Conservation (phyloP, 2,329 filamentous ascomycete species). For the Eurotiales sp. region DNA sequence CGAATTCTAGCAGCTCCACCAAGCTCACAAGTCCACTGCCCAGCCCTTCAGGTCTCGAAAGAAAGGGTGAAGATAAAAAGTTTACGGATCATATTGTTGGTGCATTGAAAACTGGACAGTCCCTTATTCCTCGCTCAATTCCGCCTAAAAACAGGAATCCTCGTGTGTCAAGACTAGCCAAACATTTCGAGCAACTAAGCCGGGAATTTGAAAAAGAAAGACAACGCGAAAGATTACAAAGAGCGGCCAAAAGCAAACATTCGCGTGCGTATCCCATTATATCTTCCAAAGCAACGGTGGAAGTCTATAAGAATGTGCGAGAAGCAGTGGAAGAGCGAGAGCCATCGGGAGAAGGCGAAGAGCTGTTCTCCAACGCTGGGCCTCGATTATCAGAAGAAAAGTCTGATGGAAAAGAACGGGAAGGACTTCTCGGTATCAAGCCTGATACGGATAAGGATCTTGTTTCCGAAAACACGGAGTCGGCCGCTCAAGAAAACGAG, state of each 20-base stretch:
- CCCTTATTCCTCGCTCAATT: conserved; percentile 84
- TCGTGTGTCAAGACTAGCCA: conserved; percentile 85
- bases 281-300: conserved; percentile 90
- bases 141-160: conserved; percentile 65
- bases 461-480: conserved; percentile 29
- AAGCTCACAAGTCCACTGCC: conserved; percentile 19
- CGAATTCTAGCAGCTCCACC: conserved; percentile 21
- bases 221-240: conserved; percentile 74
- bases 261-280: conserved; percentile 83
- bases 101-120: conserved; percentile 61
- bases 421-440: conserved; percentile 23
- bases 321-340: conserved; percentile 84
- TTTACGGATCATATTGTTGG: conserved; percentile 69
- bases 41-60: conserved; percentile 26
- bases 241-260: conserved; percentile 70
- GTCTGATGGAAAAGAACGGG: conserved; percentile 20
- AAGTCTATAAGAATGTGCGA: conserved; percentile 90
- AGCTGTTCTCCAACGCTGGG: conserved; percentile 29
- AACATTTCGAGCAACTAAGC: conserved; percentile 94
- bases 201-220: conserved; percentile 95
- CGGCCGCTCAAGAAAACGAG: conserved; percentile 41
- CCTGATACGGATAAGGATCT: conserved; percentile 31
- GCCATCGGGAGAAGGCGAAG: conserved; percentile 59
- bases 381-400: conserved; percentile 30
- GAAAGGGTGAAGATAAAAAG: conserved; percentile 63